These are phyloP conservation scores for Niebla homalea DNA, from an alignment of 495 filamentous ascomycete species.

Conservation along the genomic window DNA sequence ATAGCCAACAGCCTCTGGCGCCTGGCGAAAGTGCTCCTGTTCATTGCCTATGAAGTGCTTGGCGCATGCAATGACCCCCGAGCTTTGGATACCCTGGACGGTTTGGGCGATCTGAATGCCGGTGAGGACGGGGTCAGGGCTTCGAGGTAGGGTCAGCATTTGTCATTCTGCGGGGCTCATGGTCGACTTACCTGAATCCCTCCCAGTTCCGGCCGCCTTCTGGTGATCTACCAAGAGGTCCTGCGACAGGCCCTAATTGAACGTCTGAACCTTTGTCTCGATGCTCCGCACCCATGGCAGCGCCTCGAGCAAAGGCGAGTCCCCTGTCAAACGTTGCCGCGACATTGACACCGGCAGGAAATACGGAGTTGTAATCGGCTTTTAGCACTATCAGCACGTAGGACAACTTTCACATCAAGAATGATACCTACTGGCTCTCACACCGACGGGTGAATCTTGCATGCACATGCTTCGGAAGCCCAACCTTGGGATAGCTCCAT, in stretches of 20 bases:
- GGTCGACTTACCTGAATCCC: conserved; percentile 23
- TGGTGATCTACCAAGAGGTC: conserved; percentile 63
- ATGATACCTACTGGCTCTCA: conserved; percentile 47
- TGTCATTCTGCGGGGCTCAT: background rate
- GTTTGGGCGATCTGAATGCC: conserved; percentile 61
- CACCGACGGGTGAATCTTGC: conserved; percentile 80
- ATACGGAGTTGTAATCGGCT: conserved; percentile 68
- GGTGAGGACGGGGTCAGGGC: conserved; percentile 64
- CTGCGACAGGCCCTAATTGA: conserved; percentile 78
- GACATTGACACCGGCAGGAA: conserved; percentile 68
- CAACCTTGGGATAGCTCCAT: conserved; percentile 47
- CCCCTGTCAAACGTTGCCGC: conserved; percentile 66
- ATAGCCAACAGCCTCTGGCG: conserved; percentile 44
- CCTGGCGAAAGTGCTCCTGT: conserved; percentile 73
- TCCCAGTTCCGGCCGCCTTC: conserved; percentile 89
- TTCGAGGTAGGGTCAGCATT: conserved; percentile 25
- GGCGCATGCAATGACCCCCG: conserved; percentile 65
- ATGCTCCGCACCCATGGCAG: conserved; percentile 70
- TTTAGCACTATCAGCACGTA: background rate
- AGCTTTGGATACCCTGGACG: conserved; percentile 70
- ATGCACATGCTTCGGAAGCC: conserved; percentile 70
- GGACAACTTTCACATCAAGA: background rate
- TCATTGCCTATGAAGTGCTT: conserved; percentile 73
- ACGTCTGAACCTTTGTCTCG: conserved; percentile 75
- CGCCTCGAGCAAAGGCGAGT: conserved; percentile 61